Conservation (phyloP, 495 filamentous ascomycete genomes). For the Neurospora africana region DNA sequence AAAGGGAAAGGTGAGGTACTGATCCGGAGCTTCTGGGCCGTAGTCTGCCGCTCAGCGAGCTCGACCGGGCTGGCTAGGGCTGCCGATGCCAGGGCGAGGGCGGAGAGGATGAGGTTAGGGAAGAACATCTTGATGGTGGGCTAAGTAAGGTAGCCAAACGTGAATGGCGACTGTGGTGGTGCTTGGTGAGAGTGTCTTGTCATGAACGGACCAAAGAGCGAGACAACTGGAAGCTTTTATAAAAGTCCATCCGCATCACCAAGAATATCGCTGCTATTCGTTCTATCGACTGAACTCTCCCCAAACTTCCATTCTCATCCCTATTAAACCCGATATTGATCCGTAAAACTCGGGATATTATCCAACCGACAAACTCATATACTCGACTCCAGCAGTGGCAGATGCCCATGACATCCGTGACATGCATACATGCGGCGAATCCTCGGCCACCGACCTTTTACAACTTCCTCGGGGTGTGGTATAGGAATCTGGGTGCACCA, state of each 20-base stretch:
- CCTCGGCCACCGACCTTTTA: too few relatives aligned
- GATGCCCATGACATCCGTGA: too few relatives aligned
- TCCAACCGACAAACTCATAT: neutral
- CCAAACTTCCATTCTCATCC: neutral
- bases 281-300: too few relatives aligned
- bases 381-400: neutral
- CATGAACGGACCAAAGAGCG: neutral
- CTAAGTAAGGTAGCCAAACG: neutral
- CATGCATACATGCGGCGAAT: neutral
- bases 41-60: slow-evolving; percentile 10
- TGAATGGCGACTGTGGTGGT: neutral
- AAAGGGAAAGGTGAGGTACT: neutral
- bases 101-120: slow-evolving; percentile 3
- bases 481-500: neutral
- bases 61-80: slow-evolving; percentile 8
- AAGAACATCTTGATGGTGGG: slow-evolving; percentile 5
- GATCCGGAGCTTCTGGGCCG: slow-evolving; percentile 6
- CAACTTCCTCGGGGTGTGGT: neutral
- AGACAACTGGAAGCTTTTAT: neutral
- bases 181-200: neutral
- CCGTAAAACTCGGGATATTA: neutral
- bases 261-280: too few relatives aligned
- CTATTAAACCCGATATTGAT: neutral
- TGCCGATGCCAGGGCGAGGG: slow-evolving; percentile 4
- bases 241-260: neutral